Evolutionary conservation across 345 rosid species (phyloP).

Genomic region (Pugionium dolabratum): DNA sequence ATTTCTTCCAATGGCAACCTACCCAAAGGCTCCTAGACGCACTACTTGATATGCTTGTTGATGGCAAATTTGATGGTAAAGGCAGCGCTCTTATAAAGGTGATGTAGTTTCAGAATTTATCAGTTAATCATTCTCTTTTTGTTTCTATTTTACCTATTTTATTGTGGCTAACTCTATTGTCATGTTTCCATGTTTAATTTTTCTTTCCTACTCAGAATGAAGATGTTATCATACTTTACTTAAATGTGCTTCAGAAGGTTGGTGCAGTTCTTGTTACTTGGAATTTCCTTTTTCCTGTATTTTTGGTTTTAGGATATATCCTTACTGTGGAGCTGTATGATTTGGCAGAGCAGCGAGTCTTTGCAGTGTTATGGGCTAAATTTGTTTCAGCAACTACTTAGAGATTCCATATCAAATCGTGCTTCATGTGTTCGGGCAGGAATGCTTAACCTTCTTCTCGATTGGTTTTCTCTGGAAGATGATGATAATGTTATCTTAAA

Average conservation of each 20-base stretch:
- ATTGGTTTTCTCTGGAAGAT: slow-evolving; percentile 89
- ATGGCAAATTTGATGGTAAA: slow-evolving; percentile 78
- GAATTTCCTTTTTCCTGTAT: slow-evolving; percentile 10
- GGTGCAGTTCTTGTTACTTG: slow-evolving; percentile 40
- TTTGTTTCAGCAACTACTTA: slow-evolving; percentile 76
- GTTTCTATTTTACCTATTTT: neutral
- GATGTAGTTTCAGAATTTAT: slow-evolving; percentile 23
- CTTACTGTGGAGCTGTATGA: slow-evolving; percentile 52
- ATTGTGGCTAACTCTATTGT: slow-evolving; percentile 32
- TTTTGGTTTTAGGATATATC: slow-evolving; percentile 31
- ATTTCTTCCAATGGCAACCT: slow-evolving; percentile 78
- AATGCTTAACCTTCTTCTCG: slow-evolving; percentile 90
- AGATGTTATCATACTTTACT: slow-evolving; percentile 87
- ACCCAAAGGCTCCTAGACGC: slow-evolving; percentile 76
- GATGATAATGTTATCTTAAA: slow-evolving; percentile 69
- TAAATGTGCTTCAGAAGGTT: slow-evolving; percentile 93
- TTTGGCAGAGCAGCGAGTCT: slow-evolving; percentile 99
- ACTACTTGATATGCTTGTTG: slow-evolving; percentile 97
- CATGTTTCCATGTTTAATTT: neutral
- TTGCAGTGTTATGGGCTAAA: slow-evolving; percentile 82
- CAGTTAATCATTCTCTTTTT: slow-evolving; percentile 15
- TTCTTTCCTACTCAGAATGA: slow-evolving; percentile 67
- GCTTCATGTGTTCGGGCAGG: slow-evolving; percentile 93
- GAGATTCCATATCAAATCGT: slow-evolving; percentile 86
- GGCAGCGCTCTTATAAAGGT: slow-evolving; percentile 75